Evolutionary conservation across 495 filamentous ascomycete genomes (phyloP), one percentile per base, ranked within the genome.

Genomic region (Aspergillus bertholletiae): DNA sequence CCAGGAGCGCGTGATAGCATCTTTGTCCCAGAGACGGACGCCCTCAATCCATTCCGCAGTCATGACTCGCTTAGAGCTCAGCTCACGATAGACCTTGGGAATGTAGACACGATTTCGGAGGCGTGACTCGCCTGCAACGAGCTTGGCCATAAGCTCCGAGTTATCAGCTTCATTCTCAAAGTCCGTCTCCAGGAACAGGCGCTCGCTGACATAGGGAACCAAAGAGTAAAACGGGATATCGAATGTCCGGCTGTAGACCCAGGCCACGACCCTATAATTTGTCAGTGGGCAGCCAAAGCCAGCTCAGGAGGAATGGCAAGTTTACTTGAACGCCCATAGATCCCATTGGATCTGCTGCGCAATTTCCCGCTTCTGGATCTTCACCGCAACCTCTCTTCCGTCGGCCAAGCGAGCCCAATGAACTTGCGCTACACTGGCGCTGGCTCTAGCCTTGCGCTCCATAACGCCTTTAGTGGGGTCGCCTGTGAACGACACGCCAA

Each of bases 11-110:
- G 81, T 86, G 56, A 96, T 84, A 18, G 85, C 74, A 2, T 87
- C 81, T 59, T 92, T 96, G 56, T 97, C 91, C 88, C 91, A 96
- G 7, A 98, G 76, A 18, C 91, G 80, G 2, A 96, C 82, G 17
- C 93, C 93, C 68, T 98, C 94, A 47, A 98, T 90, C 94, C 94
- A 98, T 65, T 98, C 93, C 2, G 94, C 90, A 2, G 94, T 96
- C 77, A 98, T 86, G 18, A 98, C 86, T 20, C 94, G 82, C 58
- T 78, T 87, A 8, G 89, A 92, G 60, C 84, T 91, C 23, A 96
- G 79, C 45, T 94, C 89, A 11, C 83, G 80, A 67, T 90, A 91
- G 18, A 96, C 86, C 32, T 85, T 80, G 0, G 93, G 93, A 45
- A 98, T 87, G 63, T 97, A 95, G 5, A 97, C 91, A 2, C 89